Evolutionary conservation across 768 basidiomycete genomes (phyloP), one percentile per base, ranked within the genome.

Genomic region (Pisolithus orientalis): DNA sequence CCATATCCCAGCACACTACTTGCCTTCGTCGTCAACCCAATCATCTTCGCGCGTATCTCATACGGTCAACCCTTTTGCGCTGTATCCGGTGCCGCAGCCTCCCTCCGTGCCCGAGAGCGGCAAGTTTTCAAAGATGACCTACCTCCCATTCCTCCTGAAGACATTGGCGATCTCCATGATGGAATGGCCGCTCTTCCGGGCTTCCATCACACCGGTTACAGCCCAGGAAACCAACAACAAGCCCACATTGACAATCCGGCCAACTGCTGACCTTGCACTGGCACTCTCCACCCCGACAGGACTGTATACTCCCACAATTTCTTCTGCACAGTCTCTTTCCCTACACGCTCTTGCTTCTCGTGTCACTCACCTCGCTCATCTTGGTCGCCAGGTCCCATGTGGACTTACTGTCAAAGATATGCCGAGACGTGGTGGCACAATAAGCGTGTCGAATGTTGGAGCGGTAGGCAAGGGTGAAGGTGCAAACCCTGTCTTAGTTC

Each of bases 101-200:
- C 69, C 77, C 4, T 51, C 67, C 4, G 68, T 83, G n/a, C 77
- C 80, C 0, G 71, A 75, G 9, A 68, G 74, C 2, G 78, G 73
- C 21, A 79, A 80, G 39, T 90, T 80, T 68, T 71, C 78, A 28
- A 80, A 79, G 34, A 68, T 94, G 29, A 92, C 90, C 0, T 88
- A 87, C 66, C 83, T 94, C 31, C 92, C 91, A 9, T 72, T 93
- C 62, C 78, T 94, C 7, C 71, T 93, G 59, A 94, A 94, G 65
- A 84, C 85, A 0, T 84, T 94, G 47, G 80, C 86, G 1, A 80
- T 76, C 59, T 77, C 89, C 4, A 89, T 94, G 87, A 70, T 77
- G 54, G 83, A 89, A 63, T 90, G 91, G 89, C 90, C 92, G 0
- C 70, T 94, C 45, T 81, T 94, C 74, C 79, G 87, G 14, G 77